These are phyloP conservation scores for Haplosporangium sp. DNA, from an alignment of 371 early-diverging fungal species.

Conservation along the genomic window DNA sequence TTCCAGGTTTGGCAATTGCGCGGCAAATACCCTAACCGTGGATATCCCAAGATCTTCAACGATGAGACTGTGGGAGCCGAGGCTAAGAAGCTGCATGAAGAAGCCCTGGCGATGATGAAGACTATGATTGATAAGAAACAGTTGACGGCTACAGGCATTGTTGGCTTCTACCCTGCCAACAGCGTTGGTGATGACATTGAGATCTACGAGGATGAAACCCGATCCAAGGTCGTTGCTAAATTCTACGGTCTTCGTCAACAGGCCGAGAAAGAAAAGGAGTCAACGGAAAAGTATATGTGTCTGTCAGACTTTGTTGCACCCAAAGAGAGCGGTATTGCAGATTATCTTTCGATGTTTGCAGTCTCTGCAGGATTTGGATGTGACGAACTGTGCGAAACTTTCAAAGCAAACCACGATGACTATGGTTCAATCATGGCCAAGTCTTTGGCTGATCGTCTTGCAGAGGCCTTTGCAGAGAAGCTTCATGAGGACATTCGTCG, in stretches of 20 bases:
- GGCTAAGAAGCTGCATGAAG: slow-evolving; percentile 90
- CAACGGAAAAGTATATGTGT: slow-evolving; percentile 85
- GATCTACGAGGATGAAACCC: slow-evolving; percentile 77
- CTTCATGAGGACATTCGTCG: slow-evolving; percentile 89
- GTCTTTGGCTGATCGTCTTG: slow-evolving; percentile 92
- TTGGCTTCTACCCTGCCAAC: slow-evolving; percentile 92
- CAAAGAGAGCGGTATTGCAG: slow-evolving; percentile 74
- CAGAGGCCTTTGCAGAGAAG: slow-evolving; percentile 92
- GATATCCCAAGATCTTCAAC: slow-evolving; percentile 95
- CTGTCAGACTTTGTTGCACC: slow-evolving; percentile 93
- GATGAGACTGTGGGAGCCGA: slow-evolving; percentile 91
- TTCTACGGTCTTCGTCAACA: slow-evolving; percentile 87
- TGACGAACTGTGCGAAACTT: slow-evolving; percentile 81
- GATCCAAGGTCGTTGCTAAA: slow-evolving; percentile 70
- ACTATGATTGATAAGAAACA: slow-evolving; percentile 78
- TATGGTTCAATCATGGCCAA: slow-evolving; percentile 93
- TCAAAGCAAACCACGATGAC: slow-evolving; percentile 85
- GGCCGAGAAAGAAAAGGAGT: slow-evolving; percentile 77
- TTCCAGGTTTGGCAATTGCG: slow-evolving; percentile 97
- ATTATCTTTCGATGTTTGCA: slow-evolving; percentile 92
- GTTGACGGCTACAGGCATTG: slow-evolving; percentile 78
- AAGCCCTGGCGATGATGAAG: slow-evolving; percentile 84
- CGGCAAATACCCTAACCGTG: slow-evolving; percentile 95
- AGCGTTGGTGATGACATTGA: slow-evolving; percentile 89
- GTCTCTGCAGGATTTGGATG: slow-evolving; percentile 92